Base-by-base conservation (phyloP, 352 stramenopile species). In the Phytopythium mirpurense region DNA sequence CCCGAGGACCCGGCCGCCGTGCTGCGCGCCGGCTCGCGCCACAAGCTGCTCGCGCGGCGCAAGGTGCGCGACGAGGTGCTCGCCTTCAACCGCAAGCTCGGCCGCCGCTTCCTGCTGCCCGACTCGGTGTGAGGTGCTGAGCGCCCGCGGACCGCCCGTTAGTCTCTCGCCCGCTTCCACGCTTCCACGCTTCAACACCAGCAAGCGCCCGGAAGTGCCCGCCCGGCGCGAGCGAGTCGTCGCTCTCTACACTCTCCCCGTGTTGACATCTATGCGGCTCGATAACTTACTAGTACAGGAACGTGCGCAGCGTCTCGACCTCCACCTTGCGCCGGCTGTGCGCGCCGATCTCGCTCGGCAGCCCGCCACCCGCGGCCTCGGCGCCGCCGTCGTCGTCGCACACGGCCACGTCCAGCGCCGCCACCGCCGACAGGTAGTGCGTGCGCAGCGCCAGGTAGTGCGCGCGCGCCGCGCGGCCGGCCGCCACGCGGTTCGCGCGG, bases 21-120 rank as follows among this genome's bases (percentile, higher is more conserved):
- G 35, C 64, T 90, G 42, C 64, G 74, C 18, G 74, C 73, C 19
- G 73, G 80, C 45, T 73, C 73, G 55, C 73, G 76, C 49, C 60
- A 78, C 67, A 83, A 88, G 54, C 69, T 93, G 34, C 85, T 86
- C 72, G 62, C 74, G 50, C 89, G 90, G 74, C 78, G 80, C 46
- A 86, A 87, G 63, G 78, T 88, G 32, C 79, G 83, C 42, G 72
- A 71, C 27, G 52, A 88, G 47, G 74, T 80, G 18, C 62, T 93
- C 45, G 76, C 72, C 44, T 88, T 83, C 73, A 90, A 90, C 65
- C 60, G 63, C 52, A 84, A 86, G 52, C 71, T 86, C 31, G 79
- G 79, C 56, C 80, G 83, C 58, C 83, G 83, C 60, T 93, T 78
- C 63, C 49, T 90, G 49, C 61, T 90, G 19, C 80, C 80, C 2